phyloP scores from a whole-genome alignment of 257 asterid genomes.

The Penstemon eatonii region DNA sequence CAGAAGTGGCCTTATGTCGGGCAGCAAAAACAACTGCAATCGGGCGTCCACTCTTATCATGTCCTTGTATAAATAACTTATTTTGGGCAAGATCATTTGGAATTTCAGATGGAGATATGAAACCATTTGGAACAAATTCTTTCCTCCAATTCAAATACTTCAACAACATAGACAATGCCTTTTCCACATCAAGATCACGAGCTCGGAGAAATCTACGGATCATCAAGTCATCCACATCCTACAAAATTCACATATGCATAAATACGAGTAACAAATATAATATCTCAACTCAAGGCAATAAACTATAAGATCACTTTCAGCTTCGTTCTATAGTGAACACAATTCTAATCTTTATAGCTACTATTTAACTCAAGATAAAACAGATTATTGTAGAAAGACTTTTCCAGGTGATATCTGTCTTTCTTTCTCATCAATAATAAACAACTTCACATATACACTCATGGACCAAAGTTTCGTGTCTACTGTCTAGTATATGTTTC shows the following conservation, averaged over 20 bases:
- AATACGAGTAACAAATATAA: too few species aligned
- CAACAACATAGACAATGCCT: conserved; percentile 69
- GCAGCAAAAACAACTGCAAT: conserved; percentile 59
- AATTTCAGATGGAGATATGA: conserved; percentile 54
- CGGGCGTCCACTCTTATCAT: conserved; percentile 76
- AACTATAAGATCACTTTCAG: too few species aligned
- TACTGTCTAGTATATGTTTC: too few species aligned
- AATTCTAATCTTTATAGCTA: background rate
- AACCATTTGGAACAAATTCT: conserved; percentile 61
- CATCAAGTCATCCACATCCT: conserved; percentile 79
- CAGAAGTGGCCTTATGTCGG: conserved; percentile 60
- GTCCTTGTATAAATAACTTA: conserved; percentile 85
- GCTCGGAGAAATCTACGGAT: conserved; percentile 85
- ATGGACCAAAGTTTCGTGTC: background rate
- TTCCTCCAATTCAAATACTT: conserved; percentile 83
- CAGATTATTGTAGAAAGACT: too few species aligned
- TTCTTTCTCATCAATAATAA: background rate
- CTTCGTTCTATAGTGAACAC: background rate
- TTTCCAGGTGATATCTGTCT: too few species aligned
- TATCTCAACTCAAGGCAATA: background rate
- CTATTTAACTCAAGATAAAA: background rate
- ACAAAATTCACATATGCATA: conserved; percentile 20
- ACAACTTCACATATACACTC: background rate
- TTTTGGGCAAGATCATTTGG: conserved; percentile 60
- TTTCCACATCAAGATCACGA: conserved; percentile 85